phyloP scores from a whole-genome alignment of 2,329 filamentous ascomycete species.

The Biscogniauxia mediterranea region DNA sequence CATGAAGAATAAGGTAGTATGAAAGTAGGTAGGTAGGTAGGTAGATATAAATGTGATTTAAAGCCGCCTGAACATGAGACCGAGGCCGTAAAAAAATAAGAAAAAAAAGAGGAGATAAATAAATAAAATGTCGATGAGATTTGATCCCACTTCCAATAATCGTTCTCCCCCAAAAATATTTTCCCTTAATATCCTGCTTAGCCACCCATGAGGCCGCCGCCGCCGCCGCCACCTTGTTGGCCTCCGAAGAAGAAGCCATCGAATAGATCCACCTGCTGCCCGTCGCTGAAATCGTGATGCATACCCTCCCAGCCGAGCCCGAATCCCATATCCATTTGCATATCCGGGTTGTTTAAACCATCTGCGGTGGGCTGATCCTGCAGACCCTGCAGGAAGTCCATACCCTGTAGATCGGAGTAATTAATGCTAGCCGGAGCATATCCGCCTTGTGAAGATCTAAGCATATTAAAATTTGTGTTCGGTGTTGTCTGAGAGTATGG shows the following conservation, averaged over 20 bases:
- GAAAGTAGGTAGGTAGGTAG: not conserved
- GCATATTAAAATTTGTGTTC: slow-evolving; percentile 24
- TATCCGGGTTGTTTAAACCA: slow-evolving; percentile 36
- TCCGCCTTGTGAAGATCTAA: slow-evolving; percentile 28
- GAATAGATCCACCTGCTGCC: slow-evolving; percentile 64
- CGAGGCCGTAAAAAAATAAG: not conserved
- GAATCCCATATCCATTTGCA: slow-evolving; percentile 63
- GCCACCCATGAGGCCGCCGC: not conserved
- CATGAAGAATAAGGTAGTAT: no score
- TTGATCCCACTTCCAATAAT: not conserved
- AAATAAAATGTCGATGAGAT: not conserved
- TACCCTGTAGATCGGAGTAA: slow-evolving; percentile 49
- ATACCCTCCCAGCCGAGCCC: slow-evolving; percentile 64
- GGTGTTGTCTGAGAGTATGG: slow-evolving; percentile 20
- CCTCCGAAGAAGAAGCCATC: slow-evolving; percentile 72
- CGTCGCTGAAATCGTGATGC: slow-evolving; percentile 61
- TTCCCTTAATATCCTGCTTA: not conserved
- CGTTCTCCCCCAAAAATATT: not conserved
- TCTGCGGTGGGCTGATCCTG: slow-evolving; percentile 30
- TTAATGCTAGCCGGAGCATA: slow-evolving; percentile 33
- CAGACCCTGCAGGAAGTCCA: slow-evolving; percentile 55
- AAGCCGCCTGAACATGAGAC: not conserved
- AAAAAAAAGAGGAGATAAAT: not conserved
- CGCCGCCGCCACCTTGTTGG: slow-evolving; percentile 37
- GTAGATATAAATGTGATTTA: not conserved